Evolutionary conservation across 352 stramenopile genomes (phyloP), one percentile per base, ranked within the genome.

Genomic region (Elongisporangium prolatum): DNA sequence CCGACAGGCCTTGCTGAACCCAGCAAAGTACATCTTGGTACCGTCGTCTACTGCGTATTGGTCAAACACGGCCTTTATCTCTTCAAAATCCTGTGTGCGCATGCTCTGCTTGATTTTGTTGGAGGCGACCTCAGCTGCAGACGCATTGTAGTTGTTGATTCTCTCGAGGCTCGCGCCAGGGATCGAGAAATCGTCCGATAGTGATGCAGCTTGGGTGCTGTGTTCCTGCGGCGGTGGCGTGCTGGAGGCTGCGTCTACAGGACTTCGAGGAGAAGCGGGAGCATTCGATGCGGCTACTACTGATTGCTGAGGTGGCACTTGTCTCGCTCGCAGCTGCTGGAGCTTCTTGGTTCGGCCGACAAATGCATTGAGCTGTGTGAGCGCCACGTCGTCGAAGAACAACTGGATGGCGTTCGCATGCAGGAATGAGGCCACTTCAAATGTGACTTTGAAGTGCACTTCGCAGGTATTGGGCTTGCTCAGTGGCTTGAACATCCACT

Each of bases 351-450:
- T 71, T 18, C 82, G 81, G 11, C 69, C 71, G 54, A 93, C 89
- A 57, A 93, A 93, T 13, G 84, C 84, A 59, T 91, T 93, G 14
- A 93, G 69, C 52, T 93, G 84, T 21, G 79, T 88, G 24, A 84
- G 70, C 20, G 84, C 80, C 22, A 93, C 81, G 57, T 93, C 84
- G 63, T 93, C 84, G 56, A 93, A 93, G 65, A 93, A 93, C 34
- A 93, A 69, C 57, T 90, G 72, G 40, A 93, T 91, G 17, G 84
- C 81, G 55, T 91, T 89, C 14, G 80, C 74, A 58, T 91, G 84
- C 21, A 93, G 62, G 59, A 91, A 90, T 50, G 80, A 91, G 54
- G 80, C 75, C 48, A 93, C 82, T 56, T 91, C 82, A 37, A 91
- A 91, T 6, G 80, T 89, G 51, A 93, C 84, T n/a, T 78, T 82